Conservation (phyloP, 2,329 filamentous ascomycete species). For the Pleurostoma richardsiae region DNA sequence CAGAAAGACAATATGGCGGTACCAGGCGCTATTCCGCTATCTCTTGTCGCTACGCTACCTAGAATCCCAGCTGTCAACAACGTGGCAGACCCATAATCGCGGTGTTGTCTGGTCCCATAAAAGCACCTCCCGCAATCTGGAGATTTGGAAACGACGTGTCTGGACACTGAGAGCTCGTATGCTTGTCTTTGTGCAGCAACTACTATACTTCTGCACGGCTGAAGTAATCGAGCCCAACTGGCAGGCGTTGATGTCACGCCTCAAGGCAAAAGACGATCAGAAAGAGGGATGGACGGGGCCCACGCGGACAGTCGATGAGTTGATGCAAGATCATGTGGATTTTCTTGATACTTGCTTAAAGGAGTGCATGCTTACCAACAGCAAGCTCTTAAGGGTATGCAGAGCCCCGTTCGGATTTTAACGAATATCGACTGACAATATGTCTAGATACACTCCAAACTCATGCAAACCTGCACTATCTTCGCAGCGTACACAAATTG, state of each 20-base stretch:
- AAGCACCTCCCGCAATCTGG: constrained; percentile 66
- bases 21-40: constrained; percentile 94
- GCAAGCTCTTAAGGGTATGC: constrained; percentile 81
- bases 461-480: constrained; percentile 92
- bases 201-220: constrained; percentile 93
- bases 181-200: constrained; percentile 94
- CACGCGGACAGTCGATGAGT: constrained; percentile 80
- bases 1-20: constrained; percentile 92
- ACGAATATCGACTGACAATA: constrained; percentile 1
- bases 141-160: constrained; percentile 87
- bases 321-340: constrained; percentile 99
- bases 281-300: constrained; percentile 24
- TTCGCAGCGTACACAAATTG: constrained; percentile 89
- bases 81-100: constrained; percentile 88
- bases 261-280: constrained; percentile 56
- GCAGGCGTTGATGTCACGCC: constrained; percentile 84
- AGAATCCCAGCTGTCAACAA: constrained; percentile 78
- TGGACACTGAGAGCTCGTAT: constrained; percentile 91
- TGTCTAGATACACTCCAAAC: constrained; percentile 90
- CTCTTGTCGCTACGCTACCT: constrained; percentile 84
- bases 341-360: constrained; percentile 97
- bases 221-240: constrained; percentile 99
- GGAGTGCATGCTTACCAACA: constrained; percentile 98
- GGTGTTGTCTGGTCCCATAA: constrained; percentile 77
- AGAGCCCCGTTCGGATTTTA: not conserved